Percentiles rank a stretch among this genome's conserved stretches.
Conservation (phyloP, 495 filamentous ascomycete species). For the Hapsidospora chrysogenum region DNA sequence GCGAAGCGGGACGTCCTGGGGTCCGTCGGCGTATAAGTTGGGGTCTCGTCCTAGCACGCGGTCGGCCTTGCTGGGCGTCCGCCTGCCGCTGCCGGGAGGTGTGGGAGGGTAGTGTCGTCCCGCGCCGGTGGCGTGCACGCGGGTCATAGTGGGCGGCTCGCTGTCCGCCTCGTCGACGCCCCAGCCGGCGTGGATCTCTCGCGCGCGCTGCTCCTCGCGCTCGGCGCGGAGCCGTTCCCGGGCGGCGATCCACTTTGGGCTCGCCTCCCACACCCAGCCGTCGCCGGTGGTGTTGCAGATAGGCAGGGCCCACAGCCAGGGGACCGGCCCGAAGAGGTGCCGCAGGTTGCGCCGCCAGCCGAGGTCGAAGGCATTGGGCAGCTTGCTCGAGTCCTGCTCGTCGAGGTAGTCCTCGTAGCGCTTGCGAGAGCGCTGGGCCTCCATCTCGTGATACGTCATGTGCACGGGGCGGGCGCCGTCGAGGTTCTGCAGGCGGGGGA, state of each 20-base stretch:
- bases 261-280: conserved; percentile 92
- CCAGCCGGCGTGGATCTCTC: conserved; percentile 40
- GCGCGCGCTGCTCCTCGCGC: conserved; percentile 40
- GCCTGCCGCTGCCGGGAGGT: conserved; percentile 6
- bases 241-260: conserved; percentile 48
- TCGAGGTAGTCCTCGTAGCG: conserved; percentile 81
- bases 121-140: not conserved
- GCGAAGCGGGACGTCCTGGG: conserved; percentile 20
- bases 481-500: not conserved
- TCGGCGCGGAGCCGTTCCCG: conserved; percentile 40
- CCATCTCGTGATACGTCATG: conserved; percentile 48
- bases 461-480: conserved; percentile 12
- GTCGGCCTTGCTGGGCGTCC: conserved; percentile 28
- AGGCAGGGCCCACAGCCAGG: conserved; percentile 62
- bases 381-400: conserved; percentile 66
- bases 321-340: conserved; percentile 61
- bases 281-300: conserved; percentile 72
- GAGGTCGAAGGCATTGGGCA: conserved; percentile 86
- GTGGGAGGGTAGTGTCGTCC: conserved; percentile 1
- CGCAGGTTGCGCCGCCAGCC: conserved; percentile 64
- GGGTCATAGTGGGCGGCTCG: conserved; percentile 4
- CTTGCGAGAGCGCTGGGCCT: conserved; percentile 47
- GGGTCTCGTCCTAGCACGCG: conserved; percentile 32
- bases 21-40: conserved; percentile 25
- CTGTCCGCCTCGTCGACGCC: conserved; percentile 13